Conservation (phyloP, 768 basidiomycete genomes). For the Pleurotus cornucopiae region DNA sequence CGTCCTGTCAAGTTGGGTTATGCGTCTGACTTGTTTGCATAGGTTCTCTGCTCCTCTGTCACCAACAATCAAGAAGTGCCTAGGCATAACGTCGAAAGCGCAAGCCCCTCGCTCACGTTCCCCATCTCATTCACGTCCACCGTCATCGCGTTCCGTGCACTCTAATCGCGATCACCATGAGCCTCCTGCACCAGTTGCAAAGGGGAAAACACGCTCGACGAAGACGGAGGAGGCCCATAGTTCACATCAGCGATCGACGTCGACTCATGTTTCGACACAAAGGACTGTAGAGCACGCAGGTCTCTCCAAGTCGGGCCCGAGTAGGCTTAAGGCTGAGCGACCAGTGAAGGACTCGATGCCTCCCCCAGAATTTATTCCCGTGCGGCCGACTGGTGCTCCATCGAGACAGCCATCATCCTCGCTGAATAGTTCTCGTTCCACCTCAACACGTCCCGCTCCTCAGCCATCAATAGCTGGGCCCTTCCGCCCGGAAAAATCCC, state of each 20-base stretch:
- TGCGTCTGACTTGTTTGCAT: slow-evolving; percentile 5
- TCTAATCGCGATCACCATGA: slow-evolving; percentile 12
- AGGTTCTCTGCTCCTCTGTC: slow-evolving; percentile 75
- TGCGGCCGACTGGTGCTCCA: slow-evolving; percentile 16
- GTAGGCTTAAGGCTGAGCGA: slow-evolving; percentile 10
- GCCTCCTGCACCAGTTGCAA: slow-evolving; percentile 13
- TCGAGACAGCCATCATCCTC: slow-evolving; percentile 10
- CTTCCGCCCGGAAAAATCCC: neutral
- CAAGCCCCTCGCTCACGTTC: neutral
- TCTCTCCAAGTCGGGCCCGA: slow-evolving; percentile 8
- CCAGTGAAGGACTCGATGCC: slow-evolving; percentile 14
- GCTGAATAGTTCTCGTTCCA: slow-evolving; percentile 12
- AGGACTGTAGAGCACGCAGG: slow-evolving; percentile 9
- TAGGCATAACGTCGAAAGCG: slow-evolving; percentile 43
- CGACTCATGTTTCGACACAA: slow-evolving; percentile 17
- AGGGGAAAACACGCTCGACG: neutral
- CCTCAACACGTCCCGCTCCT: slow-evolving; percentile 6
- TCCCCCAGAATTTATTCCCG: slow-evolving; percentile 23
- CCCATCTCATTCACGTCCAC: slow-evolving; percentile 1
- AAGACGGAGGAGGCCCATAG: neutral
- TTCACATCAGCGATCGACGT: slow-evolving; percentile 13
- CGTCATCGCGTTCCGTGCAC: slow-evolving; percentile 13
- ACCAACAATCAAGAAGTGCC: slow-evolving; percentile 73
- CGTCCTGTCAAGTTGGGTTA: slow-evolving; percentile 1
- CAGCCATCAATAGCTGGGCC: slow-evolving; percentile 2